A percentile compares a stretch with the other conserved stretches of the same genome.
These are phyloP conservation scores for Leccinum rimulosum DNA, from an alignment of 768 basidiomycete species.

Conservation along the genomic window DNA sequence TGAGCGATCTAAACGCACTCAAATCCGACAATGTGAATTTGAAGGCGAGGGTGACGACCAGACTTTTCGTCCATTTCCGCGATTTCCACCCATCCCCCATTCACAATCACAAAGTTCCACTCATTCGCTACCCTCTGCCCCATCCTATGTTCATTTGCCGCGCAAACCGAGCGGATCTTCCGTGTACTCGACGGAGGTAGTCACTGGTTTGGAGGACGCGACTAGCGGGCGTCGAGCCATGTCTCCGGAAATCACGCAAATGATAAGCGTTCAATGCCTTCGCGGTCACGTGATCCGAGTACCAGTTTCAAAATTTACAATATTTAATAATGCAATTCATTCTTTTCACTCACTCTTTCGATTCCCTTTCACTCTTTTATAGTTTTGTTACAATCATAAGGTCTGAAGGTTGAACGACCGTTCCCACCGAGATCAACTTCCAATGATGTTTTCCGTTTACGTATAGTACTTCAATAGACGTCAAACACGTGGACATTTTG, in stretches of 20 bases:
- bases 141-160: slow-evolving; percentile 22
- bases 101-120: slow-evolving; percentile 8
- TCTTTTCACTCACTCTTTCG: too few relatives aligned
- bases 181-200: slow-evolving; percentile 10
- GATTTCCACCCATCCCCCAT: slow-evolving; percentile 24
- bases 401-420: too few relatives aligned
- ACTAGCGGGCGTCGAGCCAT: slow-evolving; percentile 16
- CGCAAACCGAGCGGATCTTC: slow-evolving; percentile 25
- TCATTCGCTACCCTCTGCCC: slow-evolving; percentile 3
- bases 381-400: too few relatives aligned
- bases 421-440: too few relatives aligned
- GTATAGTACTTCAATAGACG: too few relatives aligned
- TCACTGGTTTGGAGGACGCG: slow-evolving; percentile 8
- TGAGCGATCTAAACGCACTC: slow-evolving; percentile 32
- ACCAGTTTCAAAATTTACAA: neutral
- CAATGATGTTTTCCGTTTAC: too few relatives aligned
- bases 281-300: slow-evolving; percentile 26
- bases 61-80: slow-evolving; percentile 26
- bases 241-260: slow-evolving; percentile 40
- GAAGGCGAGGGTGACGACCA: slow-evolving; percentile 26
- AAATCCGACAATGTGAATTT: slow-evolving; percentile 20
- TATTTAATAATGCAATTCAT: too few relatives aligned
- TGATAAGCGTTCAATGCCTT: slow-evolving; percentile 31
- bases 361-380: too few relatives aligned
- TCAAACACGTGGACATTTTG: too few relatives aligned